phyloP scores from a whole-genome alignment of 1,284 basidiomycete species.

The Fomitopsis betulina region DNA sequence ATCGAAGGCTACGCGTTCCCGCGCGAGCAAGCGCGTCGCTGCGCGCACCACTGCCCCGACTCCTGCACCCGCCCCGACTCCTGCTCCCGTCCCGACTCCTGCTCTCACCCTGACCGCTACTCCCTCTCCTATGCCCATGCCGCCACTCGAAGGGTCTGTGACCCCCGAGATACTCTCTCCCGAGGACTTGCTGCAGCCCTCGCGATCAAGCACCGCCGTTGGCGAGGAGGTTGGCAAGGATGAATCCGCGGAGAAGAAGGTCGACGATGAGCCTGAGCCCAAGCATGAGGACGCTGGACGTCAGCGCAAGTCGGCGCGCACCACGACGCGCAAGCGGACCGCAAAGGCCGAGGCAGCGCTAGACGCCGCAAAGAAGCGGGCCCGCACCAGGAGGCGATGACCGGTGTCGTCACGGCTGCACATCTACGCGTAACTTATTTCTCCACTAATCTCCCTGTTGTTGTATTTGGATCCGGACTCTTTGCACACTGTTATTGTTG shows the following conservation, averaged over 20 bases:
- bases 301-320: background rate
- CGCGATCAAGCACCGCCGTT: slow-evolving; percentile 1
- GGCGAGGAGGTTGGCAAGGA: background rate
- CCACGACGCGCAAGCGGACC: background rate
- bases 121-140: background rate
- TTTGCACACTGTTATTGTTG: background rate
- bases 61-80: background rate
- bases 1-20: background rate
- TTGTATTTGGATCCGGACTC: background rate
- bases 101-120: background rate
- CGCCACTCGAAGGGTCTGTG: background rate
- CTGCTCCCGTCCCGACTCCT: background rate
- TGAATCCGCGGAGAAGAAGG: background rate
- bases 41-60: background rate
- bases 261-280: background rate
- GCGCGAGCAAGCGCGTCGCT: background rate
- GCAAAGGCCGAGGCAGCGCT: background rate
- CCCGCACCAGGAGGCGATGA: background rate
- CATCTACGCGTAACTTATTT: background rate
- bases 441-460: background rate
- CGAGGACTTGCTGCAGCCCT: background rate
- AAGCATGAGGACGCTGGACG: background rate
- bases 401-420: background rate
- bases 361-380: background rate
- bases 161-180: background rate